These are phyloP conservation scores for Leccinum disarticulatum DNA, from an alignment of 768 basidiomycete species.

Conservation along the genomic window DNA sequence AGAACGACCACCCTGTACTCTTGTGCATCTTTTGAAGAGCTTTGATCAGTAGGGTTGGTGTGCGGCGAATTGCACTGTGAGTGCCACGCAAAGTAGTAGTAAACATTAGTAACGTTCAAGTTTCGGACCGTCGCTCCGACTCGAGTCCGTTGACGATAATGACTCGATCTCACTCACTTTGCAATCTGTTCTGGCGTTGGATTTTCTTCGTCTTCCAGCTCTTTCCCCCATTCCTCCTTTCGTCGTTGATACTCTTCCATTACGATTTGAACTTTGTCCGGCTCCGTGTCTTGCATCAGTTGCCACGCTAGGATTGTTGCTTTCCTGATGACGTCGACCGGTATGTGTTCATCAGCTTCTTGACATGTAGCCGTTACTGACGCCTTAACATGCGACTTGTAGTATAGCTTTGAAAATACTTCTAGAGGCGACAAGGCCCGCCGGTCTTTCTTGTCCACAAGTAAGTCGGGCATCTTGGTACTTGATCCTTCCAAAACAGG, in stretches of 20 bases:
- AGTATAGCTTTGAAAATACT: not conserved
- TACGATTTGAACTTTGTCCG: not conserved
- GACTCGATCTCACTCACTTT: not conserved
- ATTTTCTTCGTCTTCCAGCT: not conserved
- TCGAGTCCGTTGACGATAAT: too few species aligned
- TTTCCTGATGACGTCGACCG: not conserved
- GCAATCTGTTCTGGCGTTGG: not conserved
- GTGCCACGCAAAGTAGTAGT: too few species aligned
- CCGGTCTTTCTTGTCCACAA: not conserved
- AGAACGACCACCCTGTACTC: not conserved
- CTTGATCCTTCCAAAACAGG: not conserved
- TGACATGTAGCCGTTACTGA: not conserved
- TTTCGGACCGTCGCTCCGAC: too few species aligned
- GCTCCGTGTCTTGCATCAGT: not conserved
- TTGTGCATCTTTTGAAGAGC: not conserved
- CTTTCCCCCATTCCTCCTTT: not conserved
- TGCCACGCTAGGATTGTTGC: not conserved
- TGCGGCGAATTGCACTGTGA: not conserved
- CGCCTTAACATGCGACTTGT: not conserved
- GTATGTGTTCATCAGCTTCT: not conserved
- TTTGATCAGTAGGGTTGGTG: not conserved
- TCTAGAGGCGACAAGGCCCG: not conserved
- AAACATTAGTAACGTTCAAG: too few species aligned
- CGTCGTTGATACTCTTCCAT: not conserved
- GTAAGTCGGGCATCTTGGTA: not conserved